Base-by-base conservation (phyloP, 805 yeast species). In the Kluyveromyces wickerhamii region DNA sequence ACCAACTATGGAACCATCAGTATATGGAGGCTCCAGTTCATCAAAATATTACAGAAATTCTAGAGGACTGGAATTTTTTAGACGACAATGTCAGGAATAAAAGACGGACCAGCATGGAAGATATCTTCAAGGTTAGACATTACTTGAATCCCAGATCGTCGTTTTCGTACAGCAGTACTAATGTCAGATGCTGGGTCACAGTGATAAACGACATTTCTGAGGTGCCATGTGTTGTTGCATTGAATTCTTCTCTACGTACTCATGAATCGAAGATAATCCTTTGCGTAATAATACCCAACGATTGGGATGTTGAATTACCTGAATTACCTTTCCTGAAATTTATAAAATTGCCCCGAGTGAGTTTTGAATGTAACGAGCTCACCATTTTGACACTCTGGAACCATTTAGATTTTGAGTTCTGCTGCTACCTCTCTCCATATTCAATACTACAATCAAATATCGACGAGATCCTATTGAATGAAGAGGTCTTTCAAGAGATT, bases 111-210 rank as follows among this genome's bases (percentile, higher is more conserved):
- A 54, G 60, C 9, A 40, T 57, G 6, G 58, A 55, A 34, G 62
- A 54, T 17, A 55, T 52, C 15, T 56, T 51, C 36, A 49, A 56
- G 42, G 47, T 56, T 7, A 46, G 59, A 35, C 59, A 54, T 28
- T 38, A 49, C 23, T 31, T 56, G 35, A 57, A 57, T 33, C 62
- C 62, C n/a, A 44, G 62, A 35, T 53, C 59, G 39, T 57, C 62
- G 2, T 56, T 57, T 29, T 54, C 62, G 5, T 57, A 57, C 6
- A 40, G 39, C 3, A 45, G 56, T 2, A 19, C 43, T 4, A 43
- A 47, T 33, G 56, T 50, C 31, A 34, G 34, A 6, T 40, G 57
- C 32, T 57, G 62, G 62, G 53, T 52, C 5, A 57, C 60, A 3
- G 44, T 47, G 2, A 29, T 57, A n/a, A n/a, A n/a, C 17, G 10